Evolutionary conservation across 2,329 filamentous ascomycete species (phyloP), one percentile per base, ranked within the genome.

Genomic region (Diaporthe batatas): DNA sequence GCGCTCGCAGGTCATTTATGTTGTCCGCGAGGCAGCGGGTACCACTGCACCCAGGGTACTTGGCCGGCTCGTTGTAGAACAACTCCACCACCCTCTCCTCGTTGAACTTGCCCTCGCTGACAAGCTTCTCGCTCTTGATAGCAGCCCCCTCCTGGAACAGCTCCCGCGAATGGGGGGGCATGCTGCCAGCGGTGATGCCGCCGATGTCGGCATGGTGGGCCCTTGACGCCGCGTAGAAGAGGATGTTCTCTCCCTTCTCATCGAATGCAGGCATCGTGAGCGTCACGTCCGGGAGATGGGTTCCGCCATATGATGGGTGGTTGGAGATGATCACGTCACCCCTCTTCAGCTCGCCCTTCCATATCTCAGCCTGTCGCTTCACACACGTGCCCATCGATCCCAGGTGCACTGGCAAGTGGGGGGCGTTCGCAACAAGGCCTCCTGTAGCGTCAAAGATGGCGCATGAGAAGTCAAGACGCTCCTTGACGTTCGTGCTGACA

Each of bases 331-430:
- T 88, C 0, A 96, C 94, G 80, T 96, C 94, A 42, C 94, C 94
- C 72, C 89, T 91, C 77, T 93, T 93, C 68, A 96, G 84, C 76
- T 92, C 94, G 7, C 92, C 93, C 77, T 91, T 88, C 93, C 93
- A 96, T 72, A 95, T 94, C 77, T 93, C 88, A 6, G 93, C 92
- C 82, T 96, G 93, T 62, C 93, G 93, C 73, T 89, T 87, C 2
- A 96, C 93, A 65, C 93, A 95, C 12, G 93, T 95, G n/a, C 92
- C 93, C 93, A 96, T 95, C 62, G 91, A 94, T 36, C 93, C 93
- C 14, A 96, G 84, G 79, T 96, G 94, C 0, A 95, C 93, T 0
- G 94, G 94, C 16, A 96, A 84, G 84, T 96, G 93, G 0, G 94
- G 94, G 23, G 94, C 90, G 79, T 95, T 95, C 5, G 93, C 93